Conservation (phyloP, 805 yeast species). For the Schwanniomyces sp. region DNA sequence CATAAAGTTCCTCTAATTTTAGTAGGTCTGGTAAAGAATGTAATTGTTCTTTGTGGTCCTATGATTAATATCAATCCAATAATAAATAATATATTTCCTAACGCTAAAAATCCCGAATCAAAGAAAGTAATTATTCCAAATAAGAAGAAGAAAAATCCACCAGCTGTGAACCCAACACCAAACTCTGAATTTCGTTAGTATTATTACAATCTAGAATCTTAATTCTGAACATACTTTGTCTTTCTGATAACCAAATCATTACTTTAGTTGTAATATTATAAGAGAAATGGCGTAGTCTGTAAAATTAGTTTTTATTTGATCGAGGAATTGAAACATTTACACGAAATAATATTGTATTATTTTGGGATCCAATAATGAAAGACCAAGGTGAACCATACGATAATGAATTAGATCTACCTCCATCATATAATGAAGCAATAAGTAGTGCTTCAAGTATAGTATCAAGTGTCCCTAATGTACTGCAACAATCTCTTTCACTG, state of each 20-base stretch:
- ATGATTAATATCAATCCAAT: slow-evolving; percentile 85
- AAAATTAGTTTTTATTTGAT: not conserved
- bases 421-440: slow-evolving; percentile 50
- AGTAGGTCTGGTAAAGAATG: slow-evolving; percentile 82
- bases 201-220: too few species aligned
- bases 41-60: slow-evolving; percentile 80
- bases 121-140: slow-evolving; percentile 84
- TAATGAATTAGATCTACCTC: slow-evolving; percentile 30
- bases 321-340: not conserved
- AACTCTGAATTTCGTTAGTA: slow-evolving; percentile 53
- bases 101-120: slow-evolving; percentile 83
- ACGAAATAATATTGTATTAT: not conserved
- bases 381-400: not conserved
- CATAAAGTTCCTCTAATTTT: slow-evolving; percentile 86
- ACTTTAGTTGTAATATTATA: not conserved
- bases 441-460: slow-evolving; percentile 10
- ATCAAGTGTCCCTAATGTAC: slow-evolving; percentile 8
- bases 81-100: slow-evolving; percentile 80
- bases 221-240: slow-evolving; percentile 57
- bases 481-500: slow-evolving; percentile 1
- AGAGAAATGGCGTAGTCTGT: not conserved
- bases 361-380: not conserved
- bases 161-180: slow-evolving; percentile 91
- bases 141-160: slow-evolving; percentile 74
- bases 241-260: slow-evolving; percentile 74